phyloP scores from a whole-genome alignment of 345 rosid genomes.

The Hypericum perforatum region DNA sequence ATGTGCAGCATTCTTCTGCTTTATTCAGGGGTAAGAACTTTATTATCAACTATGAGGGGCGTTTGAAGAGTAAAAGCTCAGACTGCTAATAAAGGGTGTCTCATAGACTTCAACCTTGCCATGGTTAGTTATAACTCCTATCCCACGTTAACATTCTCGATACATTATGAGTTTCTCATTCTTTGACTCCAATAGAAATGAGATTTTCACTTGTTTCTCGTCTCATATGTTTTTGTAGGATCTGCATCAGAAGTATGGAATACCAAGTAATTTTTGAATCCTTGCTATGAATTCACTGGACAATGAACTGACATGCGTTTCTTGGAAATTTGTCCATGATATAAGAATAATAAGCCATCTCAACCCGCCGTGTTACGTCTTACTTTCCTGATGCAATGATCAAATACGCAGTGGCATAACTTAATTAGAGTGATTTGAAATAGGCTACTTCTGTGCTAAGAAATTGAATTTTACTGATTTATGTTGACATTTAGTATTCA shows the following conservation, averaged over 20 bases:
- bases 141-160: neutral
- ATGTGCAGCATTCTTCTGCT: constrained; percentile 10
- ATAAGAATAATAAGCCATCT: no score
- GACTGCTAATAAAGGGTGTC: constrained; percentile 81
- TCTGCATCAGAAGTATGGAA: constrained; percentile 58
- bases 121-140: constrained; percentile 45
- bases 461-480: no score
- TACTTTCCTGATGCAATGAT: no score
- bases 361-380: no score
- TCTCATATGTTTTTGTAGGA: constrained; percentile 41
- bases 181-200: neutral
- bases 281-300: neutral
- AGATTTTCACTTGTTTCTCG: constrained; percentile 8
- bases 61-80: constrained; percentile 57
- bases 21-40: constrained; percentile 71
- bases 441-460: no score
- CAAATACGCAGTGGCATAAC: no score
- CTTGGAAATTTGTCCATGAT: no score
- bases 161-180: neutral
- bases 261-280: constrained; percentile 36
- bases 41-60: constrained; percentile 67
- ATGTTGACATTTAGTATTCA: neutral
- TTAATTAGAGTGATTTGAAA: no score
- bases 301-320: no score
- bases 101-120: constrained; percentile 94